phyloP scores from a whole-genome alignment of 495 filamentous ascomycete genomes.

The Usnea hakonensis region DNA sequence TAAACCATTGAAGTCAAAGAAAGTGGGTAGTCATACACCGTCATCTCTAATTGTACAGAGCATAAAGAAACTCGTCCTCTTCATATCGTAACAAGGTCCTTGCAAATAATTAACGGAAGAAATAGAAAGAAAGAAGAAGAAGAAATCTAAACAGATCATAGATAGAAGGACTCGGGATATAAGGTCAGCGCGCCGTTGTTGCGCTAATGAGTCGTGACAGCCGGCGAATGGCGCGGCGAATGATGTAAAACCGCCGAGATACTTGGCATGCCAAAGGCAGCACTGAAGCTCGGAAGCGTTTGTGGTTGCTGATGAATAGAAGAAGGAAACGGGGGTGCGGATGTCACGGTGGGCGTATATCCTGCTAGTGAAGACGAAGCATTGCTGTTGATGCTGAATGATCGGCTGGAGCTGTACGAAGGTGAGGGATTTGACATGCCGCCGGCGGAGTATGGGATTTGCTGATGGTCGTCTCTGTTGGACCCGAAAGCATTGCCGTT shows the following conservation, averaged over 20 bases:
- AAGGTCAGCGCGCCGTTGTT: background rate
- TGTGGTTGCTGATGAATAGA: background rate
- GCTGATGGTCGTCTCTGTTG: conserved; percentile 6
- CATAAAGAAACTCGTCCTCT: background rate
- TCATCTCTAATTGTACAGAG: background rate
- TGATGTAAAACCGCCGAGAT: conserved; percentile 1
- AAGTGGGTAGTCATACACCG: background rate
- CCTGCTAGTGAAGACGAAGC: conserved; percentile 3
- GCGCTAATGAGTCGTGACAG: conserved; percentile 12
- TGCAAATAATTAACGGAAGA: background rate
- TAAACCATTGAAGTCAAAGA: background rate
- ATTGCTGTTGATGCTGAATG: conserved; percentile 12
- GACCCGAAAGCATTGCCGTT: background rate
- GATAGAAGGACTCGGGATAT: background rate
- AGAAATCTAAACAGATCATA: background rate
- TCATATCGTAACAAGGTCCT: background rate
- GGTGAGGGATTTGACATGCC: background rate
- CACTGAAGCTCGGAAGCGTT: conserved; percentile 8
- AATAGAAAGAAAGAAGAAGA: background rate
- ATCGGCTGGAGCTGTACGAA: conserved; percentile 10
- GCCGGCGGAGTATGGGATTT: conserved; percentile 1
- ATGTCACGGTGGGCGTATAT: conserved; percentile 14
- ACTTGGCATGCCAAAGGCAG: conserved; percentile 9
- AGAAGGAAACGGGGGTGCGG: conserved; percentile 2
- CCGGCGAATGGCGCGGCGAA: conserved; percentile 1